Percentiles rank a stretch among this genome's conserved stretches.
phyloP scores from a whole-genome alignment of 768 basidiomycete genomes.

The Mycena metata region DNA sequence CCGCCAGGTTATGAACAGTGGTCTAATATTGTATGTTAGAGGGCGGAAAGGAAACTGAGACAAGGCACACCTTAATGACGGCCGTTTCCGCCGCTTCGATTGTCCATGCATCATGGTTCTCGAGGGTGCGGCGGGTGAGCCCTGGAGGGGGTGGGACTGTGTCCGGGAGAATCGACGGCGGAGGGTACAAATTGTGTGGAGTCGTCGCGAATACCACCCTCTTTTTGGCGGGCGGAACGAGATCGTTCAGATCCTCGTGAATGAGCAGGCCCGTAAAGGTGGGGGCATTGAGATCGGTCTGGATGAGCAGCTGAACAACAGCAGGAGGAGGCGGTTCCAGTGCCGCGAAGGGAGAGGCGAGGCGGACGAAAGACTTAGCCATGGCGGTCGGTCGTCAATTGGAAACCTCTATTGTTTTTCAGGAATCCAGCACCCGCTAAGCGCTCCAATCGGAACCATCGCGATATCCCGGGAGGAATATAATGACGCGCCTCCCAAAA shows the following conservation, averaged over 20 bases:
- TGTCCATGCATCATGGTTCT: not conserved
- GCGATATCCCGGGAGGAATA: slow-evolving; percentile 16
- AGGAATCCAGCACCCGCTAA: not conserved
- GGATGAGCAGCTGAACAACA: slow-evolving; percentile 24
- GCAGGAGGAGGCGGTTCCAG: slow-evolving; percentile 28
- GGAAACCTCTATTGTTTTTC: too few relatives aligned
- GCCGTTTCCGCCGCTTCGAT: slow-evolving; percentile 10
- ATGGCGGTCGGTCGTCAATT: slow-evolving; percentile 8
- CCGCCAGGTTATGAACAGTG: too few relatives aligned
- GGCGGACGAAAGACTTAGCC: slow-evolving; percentile 5
- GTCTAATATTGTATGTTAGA: too few relatives aligned
- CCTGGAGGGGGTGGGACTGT: not conserved
- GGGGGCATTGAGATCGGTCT: slow-evolving; percentile 24
- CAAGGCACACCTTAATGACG: slow-evolving; percentile 21
- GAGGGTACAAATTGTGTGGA: slow-evolving; percentile 18
- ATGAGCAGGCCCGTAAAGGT: slow-evolving; percentile 26
- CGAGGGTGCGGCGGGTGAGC: slow-evolving; percentile 9
- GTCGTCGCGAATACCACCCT: not conserved
- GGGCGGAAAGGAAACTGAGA: not conserved
- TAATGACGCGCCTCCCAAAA: too few relatives aligned
- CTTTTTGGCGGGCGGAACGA: not conserved
- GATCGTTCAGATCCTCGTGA: slow-evolving; percentile 27
- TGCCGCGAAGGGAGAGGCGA: slow-evolving; percentile 30
- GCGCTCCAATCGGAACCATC: slow-evolving; percentile 1
- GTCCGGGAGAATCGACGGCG: not conserved